Conservation (phyloP, 441 rosid genomes). For the Eutrema salsugineum region DNA sequence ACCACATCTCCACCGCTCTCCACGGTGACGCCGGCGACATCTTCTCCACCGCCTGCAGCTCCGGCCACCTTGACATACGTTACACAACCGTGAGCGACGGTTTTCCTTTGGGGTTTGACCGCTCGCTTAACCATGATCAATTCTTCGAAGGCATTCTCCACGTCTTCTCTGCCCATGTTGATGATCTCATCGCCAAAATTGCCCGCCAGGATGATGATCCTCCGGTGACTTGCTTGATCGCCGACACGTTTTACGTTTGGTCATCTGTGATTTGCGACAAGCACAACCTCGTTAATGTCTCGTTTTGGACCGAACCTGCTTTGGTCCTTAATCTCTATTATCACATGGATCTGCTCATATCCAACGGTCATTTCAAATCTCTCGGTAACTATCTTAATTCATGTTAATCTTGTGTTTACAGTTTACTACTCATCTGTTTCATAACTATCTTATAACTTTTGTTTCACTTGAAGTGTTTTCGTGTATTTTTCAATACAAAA, state of each 20-base stretch:
- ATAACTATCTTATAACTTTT: no score
- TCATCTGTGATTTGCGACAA: constrained; percentile 51
- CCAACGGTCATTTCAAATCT: constrained; percentile 51
- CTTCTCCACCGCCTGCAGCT: constrained; percentile 38
- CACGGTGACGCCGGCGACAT: constrained; percentile 29
- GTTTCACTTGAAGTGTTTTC: no score
- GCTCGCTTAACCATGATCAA: constrained; percentile 58
- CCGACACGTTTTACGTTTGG: constrained; percentile 63
- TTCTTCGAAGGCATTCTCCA: constrained; percentile 44
- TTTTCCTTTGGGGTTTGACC: constrained; percentile 55
- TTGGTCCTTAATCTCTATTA: constrained; percentile 52
- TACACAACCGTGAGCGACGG: constrained; percentile 58
- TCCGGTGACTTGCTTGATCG: constrained; percentile 48
- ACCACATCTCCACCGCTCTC: constrained; percentile 34
- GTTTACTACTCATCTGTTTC: not conserved
- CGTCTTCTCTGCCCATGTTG: constrained; percentile 52
- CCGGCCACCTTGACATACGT: constrained; percentile 50
- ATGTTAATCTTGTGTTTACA: not conserved
- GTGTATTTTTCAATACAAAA: no score
- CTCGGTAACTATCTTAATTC: constrained; percentile 33
- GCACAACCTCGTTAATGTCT: constrained; percentile 48
- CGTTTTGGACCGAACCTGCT: constrained; percentile 76
- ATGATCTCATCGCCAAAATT: constrained; percentile 35
- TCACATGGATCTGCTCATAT: constrained; percentile 50
- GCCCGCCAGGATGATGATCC: constrained; percentile 31